phyloP scores from a whole-genome alignment of 345 rosid species.

The Tarenaya hassleriana region DNA sequence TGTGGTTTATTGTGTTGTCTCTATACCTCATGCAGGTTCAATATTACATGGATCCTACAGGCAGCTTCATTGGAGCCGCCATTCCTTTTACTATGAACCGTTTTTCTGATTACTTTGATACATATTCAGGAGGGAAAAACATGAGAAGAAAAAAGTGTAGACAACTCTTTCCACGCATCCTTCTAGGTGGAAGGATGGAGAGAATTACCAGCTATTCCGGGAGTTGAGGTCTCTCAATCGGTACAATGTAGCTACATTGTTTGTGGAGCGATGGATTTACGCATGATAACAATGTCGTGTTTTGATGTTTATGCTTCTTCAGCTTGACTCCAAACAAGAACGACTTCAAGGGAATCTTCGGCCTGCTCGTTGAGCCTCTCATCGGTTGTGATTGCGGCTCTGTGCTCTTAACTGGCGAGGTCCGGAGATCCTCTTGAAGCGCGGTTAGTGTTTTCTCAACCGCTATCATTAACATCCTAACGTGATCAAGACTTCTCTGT shows the following conservation, averaged over 20 bases:
- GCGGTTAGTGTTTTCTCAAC: slow-evolving; percentile 44
- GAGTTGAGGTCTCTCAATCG: slow-evolving; percentile 12
- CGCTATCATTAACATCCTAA: slow-evolving; percentile 36
- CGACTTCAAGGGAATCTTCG: slow-evolving; percentile 64
- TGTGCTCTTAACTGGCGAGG: slow-evolving; percentile 2
- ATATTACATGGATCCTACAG: no score
- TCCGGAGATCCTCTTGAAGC: slow-evolving; percentile 47
- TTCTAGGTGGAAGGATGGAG: no score
- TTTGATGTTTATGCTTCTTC: slow-evolving; percentile 44
- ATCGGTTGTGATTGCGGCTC: slow-evolving; percentile 19
- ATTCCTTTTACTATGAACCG: no score
- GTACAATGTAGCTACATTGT: slow-evolving; percentile 37
- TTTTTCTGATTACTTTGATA: no score
- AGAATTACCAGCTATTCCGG: slow-evolving; percentile 6
- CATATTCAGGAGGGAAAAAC: no score
- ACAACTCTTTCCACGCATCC: no score
- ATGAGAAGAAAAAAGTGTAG: no score
- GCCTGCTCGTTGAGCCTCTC: slow-evolving; percentile 24
- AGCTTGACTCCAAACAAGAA: slow-evolving; percentile 87
- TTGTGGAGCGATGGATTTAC: slow-evolving; percentile 45
- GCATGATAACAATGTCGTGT: slow-evolving; percentile 48
- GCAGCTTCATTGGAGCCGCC: no score
- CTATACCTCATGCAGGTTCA: no score
- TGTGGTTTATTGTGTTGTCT: no score
- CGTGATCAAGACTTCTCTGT: slow-evolving; percentile 43